Percentiles rank a stretch among this genome's conserved stretches.
phyloP scores from a whole-genome alignment of 1,284 basidiomycete species.

The Moniliophthora roreri region DNA sequence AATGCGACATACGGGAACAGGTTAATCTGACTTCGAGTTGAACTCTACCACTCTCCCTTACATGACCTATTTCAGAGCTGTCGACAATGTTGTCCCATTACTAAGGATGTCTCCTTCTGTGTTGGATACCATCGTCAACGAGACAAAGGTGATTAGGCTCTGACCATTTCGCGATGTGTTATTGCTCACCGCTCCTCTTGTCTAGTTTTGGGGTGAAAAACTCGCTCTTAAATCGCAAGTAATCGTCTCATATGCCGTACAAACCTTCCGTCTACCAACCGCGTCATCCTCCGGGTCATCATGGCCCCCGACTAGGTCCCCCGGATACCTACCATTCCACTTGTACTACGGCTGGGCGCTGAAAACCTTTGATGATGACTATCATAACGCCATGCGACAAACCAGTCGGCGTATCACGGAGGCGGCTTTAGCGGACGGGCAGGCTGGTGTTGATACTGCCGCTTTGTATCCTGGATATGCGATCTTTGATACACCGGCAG shows the following conservation, averaged over 20 bases:
- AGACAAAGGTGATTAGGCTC: constrained; percentile 41
- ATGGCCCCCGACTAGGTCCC: constrained; percentile 46
- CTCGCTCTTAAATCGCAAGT: constrained; percentile 29
- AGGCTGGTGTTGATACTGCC: constrained; percentile 32
- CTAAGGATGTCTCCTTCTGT: constrained; percentile 37
- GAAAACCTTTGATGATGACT: constrained; percentile 31
- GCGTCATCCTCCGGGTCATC: constrained; percentile 39
- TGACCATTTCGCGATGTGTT: background rate
- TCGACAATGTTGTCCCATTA: constrained; percentile 51
- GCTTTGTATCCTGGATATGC: constrained; percentile 56
- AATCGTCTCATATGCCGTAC: constrained; percentile 51
- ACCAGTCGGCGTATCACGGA: constrained; percentile 37
- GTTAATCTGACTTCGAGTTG: constrained; percentile 26
- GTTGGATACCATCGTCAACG: constrained; percentile 47
- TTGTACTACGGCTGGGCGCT: constrained; percentile 46
- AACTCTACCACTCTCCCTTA: no score
- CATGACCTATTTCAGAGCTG: no score
- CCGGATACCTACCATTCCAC: constrained; percentile 43
- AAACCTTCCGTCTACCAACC: constrained; percentile 51
- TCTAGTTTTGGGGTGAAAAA: constrained; percentile 28
- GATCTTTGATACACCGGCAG: constrained; percentile 42
- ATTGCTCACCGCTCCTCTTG: background rate
- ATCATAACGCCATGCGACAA: constrained; percentile 37
- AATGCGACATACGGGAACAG: constrained; percentile 39
- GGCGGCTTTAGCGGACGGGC: constrained; percentile 42